Conservation (phyloP, 345 rosid species). For the Populus alba region DNA sequence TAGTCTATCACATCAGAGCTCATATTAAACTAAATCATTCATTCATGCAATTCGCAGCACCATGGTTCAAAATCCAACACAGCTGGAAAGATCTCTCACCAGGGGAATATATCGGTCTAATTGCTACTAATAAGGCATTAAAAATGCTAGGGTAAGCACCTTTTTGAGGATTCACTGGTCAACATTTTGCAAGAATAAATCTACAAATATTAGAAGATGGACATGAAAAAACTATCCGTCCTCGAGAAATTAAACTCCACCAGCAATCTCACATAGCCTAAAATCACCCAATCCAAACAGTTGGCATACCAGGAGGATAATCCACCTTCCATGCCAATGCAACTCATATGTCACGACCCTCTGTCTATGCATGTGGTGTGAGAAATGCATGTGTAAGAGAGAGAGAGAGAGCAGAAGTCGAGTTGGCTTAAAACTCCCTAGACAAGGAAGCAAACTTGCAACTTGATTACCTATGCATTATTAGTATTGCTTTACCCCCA, state of each 20-base stretch:
- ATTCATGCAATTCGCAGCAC: background rate
- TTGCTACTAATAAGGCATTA: background rate
- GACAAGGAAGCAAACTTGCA: background rate
- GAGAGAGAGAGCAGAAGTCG: background rate
- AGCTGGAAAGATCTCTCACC: background rate
- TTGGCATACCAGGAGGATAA: background rate
- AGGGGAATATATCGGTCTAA: background rate
- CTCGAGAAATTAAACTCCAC: background rate
- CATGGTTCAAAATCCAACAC: background rate
- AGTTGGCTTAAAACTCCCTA: background rate
- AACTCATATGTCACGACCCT: background rate
- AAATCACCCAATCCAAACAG: no score
- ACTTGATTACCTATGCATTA: background rate
- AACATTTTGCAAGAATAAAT: background rate
- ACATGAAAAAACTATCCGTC: no score
- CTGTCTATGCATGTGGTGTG: background rate
- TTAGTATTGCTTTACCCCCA: background rate
- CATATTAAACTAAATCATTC: no score
- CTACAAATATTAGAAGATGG: background rate
- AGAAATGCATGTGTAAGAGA: background rate
- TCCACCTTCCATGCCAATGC: background rate
- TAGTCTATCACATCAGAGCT: no score
- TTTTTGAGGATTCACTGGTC: background rate
- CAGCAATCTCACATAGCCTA: no score
- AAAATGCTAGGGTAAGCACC: background rate